Evolutionary conservation across 192 early-diverging fungal genomes (phyloP), one percentile per base, ranked within the genome.

Genomic region (Coemansia sp.): DNA sequence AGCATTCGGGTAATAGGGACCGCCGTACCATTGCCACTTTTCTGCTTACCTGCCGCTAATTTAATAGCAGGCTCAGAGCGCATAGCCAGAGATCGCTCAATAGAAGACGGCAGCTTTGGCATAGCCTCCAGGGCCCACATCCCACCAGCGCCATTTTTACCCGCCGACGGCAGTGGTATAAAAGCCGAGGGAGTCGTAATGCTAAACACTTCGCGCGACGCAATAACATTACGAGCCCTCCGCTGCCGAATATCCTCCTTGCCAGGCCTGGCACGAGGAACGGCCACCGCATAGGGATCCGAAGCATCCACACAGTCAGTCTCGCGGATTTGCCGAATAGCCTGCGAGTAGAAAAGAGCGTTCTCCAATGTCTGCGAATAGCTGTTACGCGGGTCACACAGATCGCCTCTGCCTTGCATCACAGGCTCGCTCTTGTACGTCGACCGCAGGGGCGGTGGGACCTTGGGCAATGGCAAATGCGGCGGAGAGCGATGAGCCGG

Each of bases 341-440:
- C 76, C 47, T 77, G 75, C 69, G 80, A 83, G 62, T 83, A 83
- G 46, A 83, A 83, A 44, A 83, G 66, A 41, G 80, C 80, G 59
- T 77, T 83, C 36, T 83, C 80, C 47, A 83, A 69, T 68, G 72
- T 83, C 66, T 74, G 80, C 66, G 80, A 83, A 47, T 83, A 83
- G 63, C 67, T 78, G 76, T 67, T 70, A 33, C 60, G 69, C 2
- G 54, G 27, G 13, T 63, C 63, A 6, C 18, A 42, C 47, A 42
- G 8, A 43, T 69, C 70, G 22, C 42, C 52, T 12, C 49, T 20
- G 43, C 47, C 20, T 15, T 44, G 68, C 51, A 80, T 80, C 54
- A 68, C 20, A 7, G 78, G 74, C 74, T 80, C 78, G 78, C 78
- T 76, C 52, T 76, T 80, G 64, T 67, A 80, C 16, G 78, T 76